Evolutionary conservation across 1,284 basidiomycete species (phyloP).

Genomic region (Austropuccinia psidii): DNA sequence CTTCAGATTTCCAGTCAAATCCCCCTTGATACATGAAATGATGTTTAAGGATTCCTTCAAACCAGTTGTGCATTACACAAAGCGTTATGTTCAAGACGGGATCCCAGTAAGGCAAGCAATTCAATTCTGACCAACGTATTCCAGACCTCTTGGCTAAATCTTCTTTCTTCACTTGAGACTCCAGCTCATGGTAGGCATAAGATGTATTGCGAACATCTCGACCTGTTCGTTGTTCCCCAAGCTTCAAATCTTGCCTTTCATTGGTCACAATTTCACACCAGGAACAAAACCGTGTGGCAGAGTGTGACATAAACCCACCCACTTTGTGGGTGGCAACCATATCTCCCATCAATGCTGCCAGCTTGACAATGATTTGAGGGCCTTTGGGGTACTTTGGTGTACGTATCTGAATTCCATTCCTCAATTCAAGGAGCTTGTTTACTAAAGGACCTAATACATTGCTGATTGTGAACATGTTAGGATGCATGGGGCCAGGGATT

Average conservation of each 20-base stretch:
- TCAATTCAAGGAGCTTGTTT: not conserved
- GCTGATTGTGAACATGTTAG: not conserved
- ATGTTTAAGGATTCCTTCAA: slow-evolving; percentile 12
- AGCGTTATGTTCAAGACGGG: not conserved
- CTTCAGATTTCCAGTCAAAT: not conserved
- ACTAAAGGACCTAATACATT: not conserved
- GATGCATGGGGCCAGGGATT: not conserved
- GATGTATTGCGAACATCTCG: not conserved
- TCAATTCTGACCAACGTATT: slow-evolving; percentile 21
- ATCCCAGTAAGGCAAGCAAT: slow-evolving; percentile 17
- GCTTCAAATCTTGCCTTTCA: not conserved
- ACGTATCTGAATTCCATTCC: not conserved
- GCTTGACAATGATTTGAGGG: not conserved
- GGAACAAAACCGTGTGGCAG: not conserved
- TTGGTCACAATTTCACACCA: not conserved
- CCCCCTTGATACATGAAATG: slow-evolving; percentile 3
- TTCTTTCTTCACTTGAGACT: not conserved
- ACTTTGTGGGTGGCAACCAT: not conserved
- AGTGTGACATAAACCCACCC: not conserved
- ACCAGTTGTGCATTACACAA: slow-evolving; percentile 25
- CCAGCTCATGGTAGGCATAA: not conserved
- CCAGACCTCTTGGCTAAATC: not conserved
- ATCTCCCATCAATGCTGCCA: not conserved
- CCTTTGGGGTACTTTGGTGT: not conserved
- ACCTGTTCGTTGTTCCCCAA: not conserved